Percentiles rank a stretch among this genome's conserved stretches.
Evolutionary conservation across 2,329 filamentous ascomycete genomes (phyloP).

Genomic region (Paracorniculantispora psalliotae): DNA sequence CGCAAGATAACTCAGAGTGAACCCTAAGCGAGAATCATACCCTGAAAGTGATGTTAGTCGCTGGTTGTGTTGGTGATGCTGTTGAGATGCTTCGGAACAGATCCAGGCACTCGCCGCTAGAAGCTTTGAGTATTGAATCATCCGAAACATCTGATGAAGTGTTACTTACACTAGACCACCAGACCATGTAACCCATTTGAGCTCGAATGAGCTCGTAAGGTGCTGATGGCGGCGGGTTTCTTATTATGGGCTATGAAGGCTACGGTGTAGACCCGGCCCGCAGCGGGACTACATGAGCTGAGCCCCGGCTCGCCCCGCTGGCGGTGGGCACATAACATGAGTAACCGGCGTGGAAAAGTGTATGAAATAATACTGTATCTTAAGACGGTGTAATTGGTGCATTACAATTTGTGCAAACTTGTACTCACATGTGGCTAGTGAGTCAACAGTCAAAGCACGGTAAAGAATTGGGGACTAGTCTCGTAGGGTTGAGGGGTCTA

Average conservation of each 20-base stretch:
- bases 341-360: not conserved
- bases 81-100: not conserved
- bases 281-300: not conserved
- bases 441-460: too few relatives aligned
- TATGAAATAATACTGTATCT: not conserved
- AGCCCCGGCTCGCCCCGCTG: conserved; percentile 3
- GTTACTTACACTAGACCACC: conserved; percentile 15
- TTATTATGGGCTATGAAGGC: conserved; percentile 8
- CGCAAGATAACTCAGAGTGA: conserved; percentile 27
- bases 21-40: conserved; percentile 31
- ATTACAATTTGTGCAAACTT: not conserved
- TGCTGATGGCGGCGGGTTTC: conserved; percentile 13
- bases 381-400: not conserved
- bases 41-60: conserved; percentile 15
- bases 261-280: not conserved
- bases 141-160: not conserved
- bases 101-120: not conserved
- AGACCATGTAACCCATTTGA: conserved; percentile 2
- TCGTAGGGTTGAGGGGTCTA: too few relatives aligned
- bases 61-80: conserved; percentile 18
- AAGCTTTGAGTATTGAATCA: not conserved
- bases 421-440: not conserved
- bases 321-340: not conserved
- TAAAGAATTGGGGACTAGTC: too few relatives aligned
- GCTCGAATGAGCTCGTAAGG: not conserved